Evolutionary conservation across 2,329 filamentous ascomycete genomes (phyloP).

Genomic region (Epichloe sp.): DNA sequence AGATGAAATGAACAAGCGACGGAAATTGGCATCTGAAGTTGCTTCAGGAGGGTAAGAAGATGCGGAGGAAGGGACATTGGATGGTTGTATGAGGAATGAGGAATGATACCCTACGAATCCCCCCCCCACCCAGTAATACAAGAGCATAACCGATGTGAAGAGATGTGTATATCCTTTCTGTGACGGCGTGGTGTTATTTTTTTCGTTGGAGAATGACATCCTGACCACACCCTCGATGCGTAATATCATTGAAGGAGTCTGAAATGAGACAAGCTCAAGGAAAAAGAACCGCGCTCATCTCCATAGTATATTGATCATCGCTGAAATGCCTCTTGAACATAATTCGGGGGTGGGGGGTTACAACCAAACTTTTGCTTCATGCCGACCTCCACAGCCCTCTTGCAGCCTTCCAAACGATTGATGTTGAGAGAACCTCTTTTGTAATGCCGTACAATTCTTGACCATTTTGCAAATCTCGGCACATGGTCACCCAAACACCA

Average conservation of each 20-base stretch:
- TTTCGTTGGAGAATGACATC: neutral
- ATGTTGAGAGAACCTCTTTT: too few species aligned
- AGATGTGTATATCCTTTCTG: neutral
- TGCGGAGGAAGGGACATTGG: neutral
- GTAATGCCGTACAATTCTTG: too few species aligned
- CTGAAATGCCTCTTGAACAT: neutral
- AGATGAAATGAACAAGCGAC: slow-evolving; percentile 64
- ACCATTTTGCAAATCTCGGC: too few species aligned
- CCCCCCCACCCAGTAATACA: neutral
- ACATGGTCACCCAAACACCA: too few species aligned
- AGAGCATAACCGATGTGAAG: neutral
- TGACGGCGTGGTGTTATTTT: neutral
- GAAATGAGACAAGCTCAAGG: too few species aligned
- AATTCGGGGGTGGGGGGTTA: neutral
- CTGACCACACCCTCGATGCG: too few species aligned
- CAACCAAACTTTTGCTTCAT: too few species aligned
- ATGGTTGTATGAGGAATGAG: neutral
- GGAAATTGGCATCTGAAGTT: slow-evolving; percentile 43
- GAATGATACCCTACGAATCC: neutral
- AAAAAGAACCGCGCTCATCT: too few species aligned
- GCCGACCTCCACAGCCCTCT: too few species aligned
- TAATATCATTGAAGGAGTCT: too few species aligned
- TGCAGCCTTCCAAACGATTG: too few species aligned
- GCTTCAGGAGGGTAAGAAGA: slow-evolving; percentile 4
- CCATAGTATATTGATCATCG: neutral